These are phyloP conservation scores for Cucumis cinereus DNA, from an alignment of 306 rosid species.

Conservation along the genomic window DNA sequence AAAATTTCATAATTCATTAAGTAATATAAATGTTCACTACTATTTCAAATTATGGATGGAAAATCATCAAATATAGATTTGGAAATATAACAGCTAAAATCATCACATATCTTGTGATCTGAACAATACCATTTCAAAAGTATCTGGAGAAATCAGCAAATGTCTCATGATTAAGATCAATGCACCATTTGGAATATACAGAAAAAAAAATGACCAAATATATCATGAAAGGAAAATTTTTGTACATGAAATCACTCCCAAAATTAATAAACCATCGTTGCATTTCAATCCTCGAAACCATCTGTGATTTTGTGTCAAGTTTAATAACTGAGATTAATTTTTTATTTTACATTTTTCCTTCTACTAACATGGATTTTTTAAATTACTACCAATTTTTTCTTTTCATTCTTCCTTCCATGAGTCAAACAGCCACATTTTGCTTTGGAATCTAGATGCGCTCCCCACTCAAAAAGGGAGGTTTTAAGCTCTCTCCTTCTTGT, in stretches of 20 bases:
- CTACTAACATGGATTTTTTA: neutral
- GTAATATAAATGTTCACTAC: neutral
- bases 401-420: neutral
- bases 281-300: neutral
- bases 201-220: neutral
- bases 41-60: neutral
- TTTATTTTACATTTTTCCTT: neutral
- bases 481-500: neutral
- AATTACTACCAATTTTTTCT: neutral
- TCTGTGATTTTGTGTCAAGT: neutral
- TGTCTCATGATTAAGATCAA: neutral
- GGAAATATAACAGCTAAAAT: neutral
- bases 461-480: neutral
- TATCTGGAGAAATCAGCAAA: neutral
- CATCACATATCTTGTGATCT: neutral
- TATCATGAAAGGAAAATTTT: neutral
- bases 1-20: slow-evolving; percentile 20
- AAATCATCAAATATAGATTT: neutral
- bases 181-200: neutral
- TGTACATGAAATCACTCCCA: neutral
- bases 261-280: neutral
- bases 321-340: neutral
- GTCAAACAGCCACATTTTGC: neutral
- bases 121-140: neutral
- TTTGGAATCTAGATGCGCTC: neutral